Conservation (phyloP, 192 early-diverging fungal genomes). For the Bifiguratus adelaidae region DNA sequence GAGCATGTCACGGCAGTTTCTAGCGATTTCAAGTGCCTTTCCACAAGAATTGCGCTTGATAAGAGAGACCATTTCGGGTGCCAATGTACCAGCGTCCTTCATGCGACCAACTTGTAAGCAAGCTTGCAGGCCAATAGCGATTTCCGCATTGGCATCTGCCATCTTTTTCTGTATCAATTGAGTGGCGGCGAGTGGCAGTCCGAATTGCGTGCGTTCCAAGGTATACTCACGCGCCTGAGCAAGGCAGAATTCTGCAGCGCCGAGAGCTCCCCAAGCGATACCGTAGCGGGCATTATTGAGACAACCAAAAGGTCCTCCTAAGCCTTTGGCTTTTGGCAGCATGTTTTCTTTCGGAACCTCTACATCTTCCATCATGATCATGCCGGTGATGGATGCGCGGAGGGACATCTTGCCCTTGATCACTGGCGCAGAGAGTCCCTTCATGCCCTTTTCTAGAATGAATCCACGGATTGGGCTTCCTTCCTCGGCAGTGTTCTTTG, state of each 20-base stretch:
- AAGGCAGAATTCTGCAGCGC: slow-evolving; percentile 90
- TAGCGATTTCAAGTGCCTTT: slow-evolving; percentile 89
- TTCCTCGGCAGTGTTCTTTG: slow-evolving; percentile 72
- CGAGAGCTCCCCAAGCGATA: slow-evolving; percentile 94
- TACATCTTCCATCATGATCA: slow-evolving; percentile 99
- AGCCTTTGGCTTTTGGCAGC: slow-evolving; percentile 80
- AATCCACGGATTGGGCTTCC: slow-evolving; percentile 83
- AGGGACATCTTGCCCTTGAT: slow-evolving; percentile 96
- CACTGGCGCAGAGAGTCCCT: slow-evolving; percentile 75
- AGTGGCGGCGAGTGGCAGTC: slow-evolving; percentile 80
- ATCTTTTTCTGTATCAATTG: slow-evolving; percentile 97
- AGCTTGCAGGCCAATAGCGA: slow-evolving; percentile 75
- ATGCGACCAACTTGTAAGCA: slow-evolving; percentile 86
- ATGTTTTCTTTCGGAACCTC: slow-evolving; percentile 85
- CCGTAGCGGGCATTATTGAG: slow-evolving; percentile 96
- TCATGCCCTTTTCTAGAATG: slow-evolving; percentile 92
- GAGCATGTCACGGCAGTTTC: slow-evolving; percentile 81
- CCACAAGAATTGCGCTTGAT: slow-evolving; percentile 95
- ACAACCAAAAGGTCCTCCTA: slow-evolving; percentile 95
- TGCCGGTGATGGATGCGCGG: slow-evolving; percentile 88
- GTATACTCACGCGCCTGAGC: slow-evolving; percentile 84
- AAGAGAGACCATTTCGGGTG: slow-evolving; percentile 91
- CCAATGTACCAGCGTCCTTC: slow-evolving; percentile 78
- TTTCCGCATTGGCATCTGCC: slow-evolving; percentile 85
- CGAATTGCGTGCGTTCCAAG: slow-evolving; percentile 86